A percentile compares a stretch with the other conserved stretches of the same genome.
These are phyloP conservation scores for Zoysia japonica DNA, from an alignment of 176 grass and related monocot species.

Conservation along the genomic window DNA sequence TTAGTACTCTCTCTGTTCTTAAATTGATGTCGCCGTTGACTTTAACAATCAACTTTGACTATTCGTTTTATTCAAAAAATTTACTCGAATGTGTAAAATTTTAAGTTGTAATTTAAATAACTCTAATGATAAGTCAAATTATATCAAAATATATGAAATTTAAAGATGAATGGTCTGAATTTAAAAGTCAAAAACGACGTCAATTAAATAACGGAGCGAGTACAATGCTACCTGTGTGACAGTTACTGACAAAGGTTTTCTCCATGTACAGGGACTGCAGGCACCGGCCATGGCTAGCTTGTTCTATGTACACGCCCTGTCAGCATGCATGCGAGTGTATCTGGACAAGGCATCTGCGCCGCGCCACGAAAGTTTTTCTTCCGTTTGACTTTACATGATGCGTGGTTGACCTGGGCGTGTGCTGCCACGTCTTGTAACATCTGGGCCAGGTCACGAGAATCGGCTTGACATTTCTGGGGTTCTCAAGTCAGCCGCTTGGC, in stretches of 20 bases:
- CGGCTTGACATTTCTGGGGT: neutral
- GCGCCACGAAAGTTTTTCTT: neutral
- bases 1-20: neutral
- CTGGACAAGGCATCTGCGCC: conserved; percentile 4
- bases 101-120: no score
- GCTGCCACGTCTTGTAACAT: neutral
- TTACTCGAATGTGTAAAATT: no score
- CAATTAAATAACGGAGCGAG: no score
- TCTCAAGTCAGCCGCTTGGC: neutral
- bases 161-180: no score
- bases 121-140: no score
- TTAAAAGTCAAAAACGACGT: no score
- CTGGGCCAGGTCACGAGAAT: neutral
- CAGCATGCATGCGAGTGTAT: neutral
- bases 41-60: no score
- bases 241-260: neutral
- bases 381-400: neutral
- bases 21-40: no score
- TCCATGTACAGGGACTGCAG: neutral
- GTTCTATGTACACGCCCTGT: neutral
- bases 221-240: neutral
- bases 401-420: conserved; percentile 10
- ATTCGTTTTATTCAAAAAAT: no score
- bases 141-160: no score
- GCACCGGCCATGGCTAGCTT: neutral